Percentiles rank a stretch among this genome's conserved stretches.
Evolutionary conservation across 2,329 filamentous ascomycete genomes (phyloP).

Genomic region (Cytospora piceae): DNA sequence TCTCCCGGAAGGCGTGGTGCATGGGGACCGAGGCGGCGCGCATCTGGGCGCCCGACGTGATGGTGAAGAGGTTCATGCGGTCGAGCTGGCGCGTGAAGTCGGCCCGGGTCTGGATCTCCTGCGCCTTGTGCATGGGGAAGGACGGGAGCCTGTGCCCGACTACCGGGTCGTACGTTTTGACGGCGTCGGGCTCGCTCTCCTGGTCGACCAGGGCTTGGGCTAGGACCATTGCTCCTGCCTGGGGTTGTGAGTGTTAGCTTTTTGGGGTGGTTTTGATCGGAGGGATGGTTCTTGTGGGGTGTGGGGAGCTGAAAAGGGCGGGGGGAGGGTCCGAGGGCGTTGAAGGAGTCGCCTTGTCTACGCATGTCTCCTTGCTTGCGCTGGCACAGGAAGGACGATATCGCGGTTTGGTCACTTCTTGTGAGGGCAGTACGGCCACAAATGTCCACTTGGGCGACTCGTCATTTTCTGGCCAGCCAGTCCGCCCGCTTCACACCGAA

Average conservation of each 20-base stretch:
- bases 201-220: constrained; percentile 88
- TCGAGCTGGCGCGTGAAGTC: constrained; percentile 95
- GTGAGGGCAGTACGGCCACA: not conserved
- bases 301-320: not conserved
- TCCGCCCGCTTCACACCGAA: not conserved
- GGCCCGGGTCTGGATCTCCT: constrained; percentile 91
- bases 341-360: no score
- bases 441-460: not conserved
- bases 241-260: not conserved
- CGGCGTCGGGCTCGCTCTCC: constrained; percentile 67
- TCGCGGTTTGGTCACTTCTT: not conserved
- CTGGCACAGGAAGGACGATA: not conserved
- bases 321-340: not conserved
- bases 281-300: not conserved
- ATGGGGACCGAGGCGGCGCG: constrained; percentile 94
- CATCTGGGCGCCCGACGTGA: constrained; percentile 84
- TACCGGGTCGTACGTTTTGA: constrained; percentile 65
- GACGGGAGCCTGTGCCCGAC: constrained; percentile 77
- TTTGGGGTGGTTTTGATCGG: not conserved
- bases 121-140: constrained; percentile 79
- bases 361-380: not conserved
- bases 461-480: not conserved
- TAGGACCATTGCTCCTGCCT: constrained; percentile 91
- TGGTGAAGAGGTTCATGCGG: constrained; percentile 92
- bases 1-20: constrained; percentile 87